Evolutionary conservation across 805 yeast species (phyloP).

Genomic region (Deakozyma indianensis): DNA sequence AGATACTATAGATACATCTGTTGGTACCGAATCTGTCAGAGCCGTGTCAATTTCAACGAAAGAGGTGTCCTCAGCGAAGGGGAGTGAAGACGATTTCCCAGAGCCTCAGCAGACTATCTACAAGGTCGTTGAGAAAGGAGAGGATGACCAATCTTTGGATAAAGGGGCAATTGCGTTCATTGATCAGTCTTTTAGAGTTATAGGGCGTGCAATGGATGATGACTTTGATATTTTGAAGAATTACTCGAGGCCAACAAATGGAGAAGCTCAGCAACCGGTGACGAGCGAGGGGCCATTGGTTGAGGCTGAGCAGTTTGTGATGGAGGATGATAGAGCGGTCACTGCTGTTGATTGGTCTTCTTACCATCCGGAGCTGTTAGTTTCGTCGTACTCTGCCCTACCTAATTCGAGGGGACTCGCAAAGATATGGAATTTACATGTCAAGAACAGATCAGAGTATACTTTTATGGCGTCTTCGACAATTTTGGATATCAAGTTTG

Average conservation of each 20-base stretch:
- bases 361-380: constrained; percentile 21
- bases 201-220: constrained; percentile 18
- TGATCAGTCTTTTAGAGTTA: constrained; percentile 18
- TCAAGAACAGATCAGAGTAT: constrained; percentile 24
- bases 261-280: not conserved
- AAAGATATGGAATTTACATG: constrained; percentile 24
- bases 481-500: constrained; percentile 28
- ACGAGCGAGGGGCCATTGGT: constrained; percentile 9
- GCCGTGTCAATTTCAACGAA: not conserved
- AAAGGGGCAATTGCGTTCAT: constrained; percentile 12
- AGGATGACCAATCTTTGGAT: constrained; percentile 3
- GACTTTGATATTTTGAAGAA: constrained; percentile 19
- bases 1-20: not conserved
- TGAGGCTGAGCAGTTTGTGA: not conserved
- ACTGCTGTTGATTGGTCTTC: constrained; percentile 24
- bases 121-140: not conserved
- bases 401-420: constrained; percentile 18
- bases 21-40: not conserved
- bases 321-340: constrained; percentile 12
- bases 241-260: constrained; percentile 10
- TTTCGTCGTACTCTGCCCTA: constrained; percentile 16
- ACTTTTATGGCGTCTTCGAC: constrained; percentile 29
- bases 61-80: not conserved
- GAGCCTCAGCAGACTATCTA: constrained; percentile 3
- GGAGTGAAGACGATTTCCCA: not conserved